These are phyloP conservation scores for Lycium barbarum DNA, from an alignment of 257 asterid species.

Conservation along the genomic window DNA sequence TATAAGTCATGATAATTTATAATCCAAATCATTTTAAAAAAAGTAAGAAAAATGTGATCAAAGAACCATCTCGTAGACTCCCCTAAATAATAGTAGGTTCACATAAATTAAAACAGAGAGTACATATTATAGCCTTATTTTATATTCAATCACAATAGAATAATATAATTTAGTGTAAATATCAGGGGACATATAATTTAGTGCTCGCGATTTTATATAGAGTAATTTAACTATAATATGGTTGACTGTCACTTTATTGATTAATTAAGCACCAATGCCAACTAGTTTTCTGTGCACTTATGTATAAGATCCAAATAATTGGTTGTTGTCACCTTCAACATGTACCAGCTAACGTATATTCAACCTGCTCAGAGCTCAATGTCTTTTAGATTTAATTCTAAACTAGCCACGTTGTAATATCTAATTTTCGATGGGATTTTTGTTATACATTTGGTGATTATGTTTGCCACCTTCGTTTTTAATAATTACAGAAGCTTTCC, in stretches of 20 bases:
- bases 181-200: too few relatives aligned
- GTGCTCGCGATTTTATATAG: background rate
- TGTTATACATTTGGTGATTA: conserved; percentile 1
- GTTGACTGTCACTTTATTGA: background rate
- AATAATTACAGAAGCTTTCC: background rate
- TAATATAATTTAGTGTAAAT: too few relatives aligned
- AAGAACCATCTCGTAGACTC: too few relatives aligned
- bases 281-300: background rate
- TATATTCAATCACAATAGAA: too few relatives aligned
- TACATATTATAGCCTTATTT: too few relatives aligned
- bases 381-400: background rate
- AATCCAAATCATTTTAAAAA: too few relatives aligned
- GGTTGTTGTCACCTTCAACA: background rate
- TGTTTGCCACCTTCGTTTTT: background rate
- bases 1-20: too few relatives aligned
- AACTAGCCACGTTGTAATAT: conserved; percentile 1
- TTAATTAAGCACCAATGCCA: background rate
- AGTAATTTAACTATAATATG: background rate
- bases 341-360: background rate
- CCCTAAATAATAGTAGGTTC: too few relatives aligned
- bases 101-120: too few relatives aligned
- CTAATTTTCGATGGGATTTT: background rate
- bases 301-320: background rate
- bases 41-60: too few relatives aligned
- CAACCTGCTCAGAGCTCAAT: background rate